These are phyloP conservation scores for Calocybe cyanea DNA, from an alignment of 768 basidiomycete species.

Conservation along the genomic window DNA sequence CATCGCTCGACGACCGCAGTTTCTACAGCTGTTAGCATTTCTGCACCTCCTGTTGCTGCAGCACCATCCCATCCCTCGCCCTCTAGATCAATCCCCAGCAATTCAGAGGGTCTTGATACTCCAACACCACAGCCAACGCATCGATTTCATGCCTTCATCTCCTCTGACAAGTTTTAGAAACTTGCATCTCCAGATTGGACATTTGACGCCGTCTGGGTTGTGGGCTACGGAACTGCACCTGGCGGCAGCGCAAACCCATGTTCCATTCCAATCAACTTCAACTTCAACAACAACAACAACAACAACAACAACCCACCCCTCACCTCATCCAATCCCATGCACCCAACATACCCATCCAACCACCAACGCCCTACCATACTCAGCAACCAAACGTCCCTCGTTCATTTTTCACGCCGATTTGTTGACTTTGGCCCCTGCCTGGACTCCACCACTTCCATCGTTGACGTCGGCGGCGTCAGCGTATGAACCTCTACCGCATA, in stretches of 20 bases:
- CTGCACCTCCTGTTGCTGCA: conserved; percentile 20
- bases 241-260: no score
- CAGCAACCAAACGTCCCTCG: conserved; percentile 66
- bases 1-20: conserved; percentile 9
- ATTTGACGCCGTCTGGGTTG: background rate
- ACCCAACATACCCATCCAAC: conserved; percentile 17
- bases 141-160: conserved; percentile 2
- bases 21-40: conserved; percentile 14
- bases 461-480: conserved; percentile 61
- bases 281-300: conserved; percentile 29
- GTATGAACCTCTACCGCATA: conserved; percentile 69
- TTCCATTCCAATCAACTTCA: no score
- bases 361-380: conserved; percentile 25
- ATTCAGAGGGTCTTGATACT: no score
- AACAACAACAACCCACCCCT: no score
- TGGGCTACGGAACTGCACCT: no score
- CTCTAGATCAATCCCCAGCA: no score
- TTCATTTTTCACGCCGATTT: conserved; percentile 90
- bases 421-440: conserved; percentile 69
- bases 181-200: no score
- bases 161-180: conserved; percentile 16
- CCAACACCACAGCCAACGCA: no score
- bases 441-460: conserved; percentile 66
- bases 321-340: no score
- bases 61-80: no score